These are phyloP conservation scores for Ichthyophthirius multifiliis DNA, from an alignment of 169 alveolate species.

Conservation along the genomic window DNA sequence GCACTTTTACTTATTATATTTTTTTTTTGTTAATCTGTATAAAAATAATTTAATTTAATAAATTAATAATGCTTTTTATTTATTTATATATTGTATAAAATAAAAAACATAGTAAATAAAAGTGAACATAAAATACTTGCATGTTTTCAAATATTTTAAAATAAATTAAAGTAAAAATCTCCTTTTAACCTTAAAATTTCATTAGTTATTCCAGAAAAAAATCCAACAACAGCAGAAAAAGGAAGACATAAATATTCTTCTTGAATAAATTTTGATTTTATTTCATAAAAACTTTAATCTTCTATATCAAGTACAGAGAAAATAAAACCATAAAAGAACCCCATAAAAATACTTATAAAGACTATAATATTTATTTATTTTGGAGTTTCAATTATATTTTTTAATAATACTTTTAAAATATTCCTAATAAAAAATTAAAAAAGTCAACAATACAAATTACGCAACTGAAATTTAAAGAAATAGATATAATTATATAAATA, in stretches of 20 bases:
- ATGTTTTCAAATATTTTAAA: too few relatives aligned
- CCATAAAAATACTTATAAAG: background rate
- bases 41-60: too few relatives aligned
- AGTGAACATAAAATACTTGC: too few relatives aligned
- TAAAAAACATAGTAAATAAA: too few relatives aligned
- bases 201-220: conserved; percentile 1
- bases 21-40: too few relatives aligned
- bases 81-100: background rate
- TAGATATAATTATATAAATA: conserved; percentile 1
- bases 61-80: too few relatives aligned
- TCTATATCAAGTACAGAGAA: background rate
- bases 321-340: background rate
- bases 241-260: background rate
- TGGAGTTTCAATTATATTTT: background rate
- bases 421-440: background rate
- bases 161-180: too few relatives aligned
- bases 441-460: background rate
- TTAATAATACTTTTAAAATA: background rate
- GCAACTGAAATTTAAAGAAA: background rate
- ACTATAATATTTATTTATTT: background rate
- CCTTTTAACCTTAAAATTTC: background rate
- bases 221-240: background rate
- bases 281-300: background rate
- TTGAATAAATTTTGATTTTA: background rate
- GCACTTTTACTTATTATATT: too few relatives aligned